Percentiles rank a stretch among this genome's conserved stretches.
Evolutionary conservation across 495 filamentous ascomycete genomes (phyloP).

Genomic region (Xylaria longipes): DNA sequence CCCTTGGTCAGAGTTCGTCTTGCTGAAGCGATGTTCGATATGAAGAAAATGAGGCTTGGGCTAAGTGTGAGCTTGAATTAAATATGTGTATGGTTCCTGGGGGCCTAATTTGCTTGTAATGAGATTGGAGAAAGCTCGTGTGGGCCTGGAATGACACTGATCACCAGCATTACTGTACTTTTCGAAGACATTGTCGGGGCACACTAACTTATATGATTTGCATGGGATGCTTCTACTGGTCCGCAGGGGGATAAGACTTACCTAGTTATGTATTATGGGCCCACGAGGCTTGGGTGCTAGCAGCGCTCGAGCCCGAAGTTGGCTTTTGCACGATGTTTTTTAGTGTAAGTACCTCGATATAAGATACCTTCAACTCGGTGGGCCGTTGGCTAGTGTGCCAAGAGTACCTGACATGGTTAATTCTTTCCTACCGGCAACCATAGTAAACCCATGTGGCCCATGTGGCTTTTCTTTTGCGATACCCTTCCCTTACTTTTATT

Average conservation of each 20-base stretch:
- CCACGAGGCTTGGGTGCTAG: too few species aligned
- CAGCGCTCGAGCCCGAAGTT: too few species aligned
- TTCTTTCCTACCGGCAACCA: too few species aligned
- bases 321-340: too few species aligned
- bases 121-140: slow-evolving; percentile 7
- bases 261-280: too few species aligned
- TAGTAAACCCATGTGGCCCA: too few species aligned
- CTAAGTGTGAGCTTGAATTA: slow-evolving; percentile 1
- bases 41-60: not conserved
- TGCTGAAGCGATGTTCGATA: not conserved
- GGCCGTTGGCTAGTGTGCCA: too few species aligned
- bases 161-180: not conserved
- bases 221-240: not conserved
- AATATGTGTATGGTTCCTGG: not conserved
- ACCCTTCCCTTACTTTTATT: not conserved
- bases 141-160: not conserved
- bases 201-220: slow-evolving; percentile 5
- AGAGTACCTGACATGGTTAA: too few species aligned
- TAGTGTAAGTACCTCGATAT: too few species aligned
- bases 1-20: not conserved
- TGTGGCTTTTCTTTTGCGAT: slow-evolving; percentile 6
- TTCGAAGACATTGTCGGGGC: not conserved
- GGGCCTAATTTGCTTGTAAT: not conserved
- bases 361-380: too few species aligned
- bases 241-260: too few species aligned